Evolutionary conservation across 1,284 basidiomycete genomes (phyloP).

Genomic region (Moniliella sp.): DNA sequence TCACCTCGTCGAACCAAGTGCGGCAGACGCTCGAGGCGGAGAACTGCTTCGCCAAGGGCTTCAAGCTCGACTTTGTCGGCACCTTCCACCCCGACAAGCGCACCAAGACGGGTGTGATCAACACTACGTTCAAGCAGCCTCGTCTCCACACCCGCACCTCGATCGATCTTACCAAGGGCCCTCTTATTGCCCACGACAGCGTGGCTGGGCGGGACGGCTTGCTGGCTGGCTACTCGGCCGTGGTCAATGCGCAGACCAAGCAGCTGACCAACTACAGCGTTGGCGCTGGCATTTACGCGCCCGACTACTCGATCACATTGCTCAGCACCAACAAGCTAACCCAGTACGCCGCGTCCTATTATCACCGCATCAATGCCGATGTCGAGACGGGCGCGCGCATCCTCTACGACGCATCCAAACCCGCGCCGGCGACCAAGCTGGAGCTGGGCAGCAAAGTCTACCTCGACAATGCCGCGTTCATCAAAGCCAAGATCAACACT

Average conservation of each 20-base stretch:
- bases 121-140: conserved; percentile 82
- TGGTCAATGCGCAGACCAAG: conserved; percentile 86
- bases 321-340: conserved; percentile 86
- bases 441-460: conserved; percentile 85
- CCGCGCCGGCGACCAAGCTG: conserved; percentile 59
- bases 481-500: conserved; percentile 99
- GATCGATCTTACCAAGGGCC: conserved; percentile 92
- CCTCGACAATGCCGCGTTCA: conserved; percentile 68
- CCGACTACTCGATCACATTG: conserved; percentile 83
- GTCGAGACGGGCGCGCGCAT: conserved; percentile 79
- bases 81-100: conserved; percentile 61
- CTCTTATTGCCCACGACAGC: conserved; percentile 74
- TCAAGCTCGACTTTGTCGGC: conserved; percentile 79
- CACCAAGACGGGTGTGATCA: conserved; percentile 57
- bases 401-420: conserved; percentile 75
- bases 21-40: conserved; percentile 76
- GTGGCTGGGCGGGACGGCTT: conserved; percentile 86
- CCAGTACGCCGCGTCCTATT: conserved; percentile 86
- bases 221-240: conserved; percentile 81
- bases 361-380: conserved; percentile 81
- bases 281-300: conserved; percentile 78
- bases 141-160: conserved; percentile 76
- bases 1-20: conserved; percentile 69
- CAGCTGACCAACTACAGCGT: conserved; percentile 75
- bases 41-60: conserved; percentile 82